phyloP scores from a whole-genome alignment of 2,329 filamentous ascomycete genomes.

The Fusarium buharicum region DNA sequence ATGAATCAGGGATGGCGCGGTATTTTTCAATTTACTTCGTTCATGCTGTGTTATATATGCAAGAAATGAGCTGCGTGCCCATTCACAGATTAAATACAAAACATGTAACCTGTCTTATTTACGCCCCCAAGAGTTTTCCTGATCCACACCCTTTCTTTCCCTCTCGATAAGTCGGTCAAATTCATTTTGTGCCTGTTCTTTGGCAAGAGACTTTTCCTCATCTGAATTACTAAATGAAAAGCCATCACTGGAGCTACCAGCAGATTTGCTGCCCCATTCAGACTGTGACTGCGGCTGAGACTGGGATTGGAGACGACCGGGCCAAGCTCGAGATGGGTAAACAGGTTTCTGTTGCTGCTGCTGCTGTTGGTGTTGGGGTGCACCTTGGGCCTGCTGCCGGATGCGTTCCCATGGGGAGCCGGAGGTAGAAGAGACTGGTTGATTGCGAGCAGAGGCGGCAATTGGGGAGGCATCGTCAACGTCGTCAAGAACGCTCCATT shows the following conservation, averaged over 20 bases:
- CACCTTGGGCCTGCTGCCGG: slow-evolving; percentile 48
- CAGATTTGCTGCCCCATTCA: slow-evolving; percentile 46
- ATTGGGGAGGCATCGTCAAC: slow-evolving; percentile 58
- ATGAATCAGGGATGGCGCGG: not conserved
- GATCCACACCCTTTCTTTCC: slow-evolving; percentile 52
- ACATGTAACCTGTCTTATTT: slow-evolving; percentile 11
- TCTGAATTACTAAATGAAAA: slow-evolving; percentile 53
- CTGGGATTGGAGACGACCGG: slow-evolving; percentile 14
- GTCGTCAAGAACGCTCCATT: slow-evolving; percentile 44
- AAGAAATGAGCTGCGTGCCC: slow-evolving; percentile 5
- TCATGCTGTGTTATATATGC: slow-evolving; percentile 3
- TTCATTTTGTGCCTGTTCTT: slow-evolving; percentile 60
- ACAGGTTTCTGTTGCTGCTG: slow-evolving; percentile 32
- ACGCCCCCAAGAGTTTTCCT: slow-evolving; percentile 44
- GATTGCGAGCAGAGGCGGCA: slow-evolving; percentile 46
- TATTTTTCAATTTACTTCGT: slow-evolving; percentile 1
- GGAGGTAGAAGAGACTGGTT: slow-evolving; percentile 23
- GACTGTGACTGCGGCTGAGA: slow-evolving; percentile 30
- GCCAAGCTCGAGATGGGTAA: slow-evolving; percentile 33
- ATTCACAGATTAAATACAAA: slow-evolving; percentile 15
- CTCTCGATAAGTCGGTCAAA: slow-evolving; percentile 62
- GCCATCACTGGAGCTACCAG: slow-evolving; percentile 38
- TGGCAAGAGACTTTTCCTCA: slow-evolving; percentile 53
- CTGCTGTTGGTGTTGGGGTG: slow-evolving; percentile 10
- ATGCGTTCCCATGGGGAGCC: slow-evolving; percentile 59